These are phyloP conservation scores for Xylariales sp. DNA, from an alignment of 2,329 filamentous ascomycete species.

Conservation along the genomic window DNA sequence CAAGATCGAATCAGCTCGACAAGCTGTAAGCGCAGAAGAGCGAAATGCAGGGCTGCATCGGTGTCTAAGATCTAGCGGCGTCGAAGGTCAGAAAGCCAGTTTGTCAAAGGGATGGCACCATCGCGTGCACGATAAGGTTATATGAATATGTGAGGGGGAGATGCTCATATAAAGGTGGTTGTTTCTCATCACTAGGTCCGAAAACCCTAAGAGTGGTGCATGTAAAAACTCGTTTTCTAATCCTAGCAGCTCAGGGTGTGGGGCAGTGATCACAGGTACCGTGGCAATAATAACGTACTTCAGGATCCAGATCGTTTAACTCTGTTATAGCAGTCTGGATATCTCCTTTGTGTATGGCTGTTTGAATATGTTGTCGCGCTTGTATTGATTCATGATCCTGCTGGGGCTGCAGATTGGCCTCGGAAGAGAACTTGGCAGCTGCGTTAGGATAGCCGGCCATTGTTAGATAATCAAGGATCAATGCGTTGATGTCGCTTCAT, in stretches of 20 bases:
- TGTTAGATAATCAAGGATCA: slow-evolving; percentile 96
- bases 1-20: slow-evolving; percentile 86
- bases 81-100: slow-evolving; percentile 12
- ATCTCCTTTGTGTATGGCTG: slow-evolving; percentile 78
- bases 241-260: slow-evolving; percentile 59
- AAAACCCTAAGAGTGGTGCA: slow-evolving; percentile 99
- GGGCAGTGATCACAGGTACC: neutral
- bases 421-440: slow-evolving; percentile 87
- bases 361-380: slow-evolving; percentile 76
- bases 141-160: slow-evolving; percentile 7
- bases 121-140: neutral
- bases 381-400: slow-evolving; percentile 70
- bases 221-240: slow-evolving; percentile 86
- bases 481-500: slow-evolving; percentile 82
- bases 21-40: slow-evolving; percentile 82
- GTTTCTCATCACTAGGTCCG: slow-evolving; percentile 85
- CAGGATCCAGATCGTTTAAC: slow-evolving; percentile 84
- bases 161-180: slow-evolving; percentile 70
- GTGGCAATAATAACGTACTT: slow-evolving; percentile 58
- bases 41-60: slow-evolving; percentile 81
- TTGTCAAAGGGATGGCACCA: neutral
- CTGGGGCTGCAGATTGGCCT: slow-evolving; percentile 79
- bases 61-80: slow-evolving; percentile 72
- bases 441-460: slow-evolving; percentile 92
- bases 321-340: slow-evolving; percentile 82